Evolutionary conservation across 225 moss, liverwort and hornwort genomes (phyloP), one percentile per base, ranked within the genome.

Genomic region (Marchantia polymorpha): DNA sequence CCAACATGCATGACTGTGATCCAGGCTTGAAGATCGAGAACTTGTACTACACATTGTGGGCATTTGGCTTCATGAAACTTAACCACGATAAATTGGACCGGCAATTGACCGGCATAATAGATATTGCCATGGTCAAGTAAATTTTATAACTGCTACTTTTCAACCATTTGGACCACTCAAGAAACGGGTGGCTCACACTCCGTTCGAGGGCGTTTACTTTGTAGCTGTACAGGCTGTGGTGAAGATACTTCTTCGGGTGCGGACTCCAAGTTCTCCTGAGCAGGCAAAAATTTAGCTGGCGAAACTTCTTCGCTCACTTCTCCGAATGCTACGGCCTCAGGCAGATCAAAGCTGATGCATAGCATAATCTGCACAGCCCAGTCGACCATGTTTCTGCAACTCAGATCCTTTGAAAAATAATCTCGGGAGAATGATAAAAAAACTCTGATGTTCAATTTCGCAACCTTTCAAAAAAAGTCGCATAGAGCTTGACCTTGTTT

Each of bases 291-390:
- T 14, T 49, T 20, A n/a, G 53, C 31, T 53, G 54, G 60, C 46
- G 69, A 55, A 74, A 66, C 66, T 66, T 27, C 68, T 46, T 69
- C 39, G 0, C 68, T 39, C 13, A 16, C 58, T 59, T 80, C 81
- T 75, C 70, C 64, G 49, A 94, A 93, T 69, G 93, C 97, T 76
- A 86, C 89, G 39, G 64, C 72, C 81, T 90, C 86, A 25, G 95
- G 92, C 19, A 99, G 84, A 84, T 90, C 85, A 76, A 99, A 99
- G 85, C 92, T 95, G 81, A 95, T 61, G 67, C 93, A 95, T 31
- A 95, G 71, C 97, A 99, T 99, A 78, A 89, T 90, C 97, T 99
- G 93, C 88, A 77, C 63, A 66, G 13, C 39, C 75, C 4, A 30
- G 58, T 55, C 52, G 9, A 12, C 46, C 39, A 39, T 39, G 39